Evolutionary conservation across 371 early-diverging fungal genomes (phyloP), one percentile per base, ranked within the genome.

Genomic region (Catenaria anguillulae): DNA sequence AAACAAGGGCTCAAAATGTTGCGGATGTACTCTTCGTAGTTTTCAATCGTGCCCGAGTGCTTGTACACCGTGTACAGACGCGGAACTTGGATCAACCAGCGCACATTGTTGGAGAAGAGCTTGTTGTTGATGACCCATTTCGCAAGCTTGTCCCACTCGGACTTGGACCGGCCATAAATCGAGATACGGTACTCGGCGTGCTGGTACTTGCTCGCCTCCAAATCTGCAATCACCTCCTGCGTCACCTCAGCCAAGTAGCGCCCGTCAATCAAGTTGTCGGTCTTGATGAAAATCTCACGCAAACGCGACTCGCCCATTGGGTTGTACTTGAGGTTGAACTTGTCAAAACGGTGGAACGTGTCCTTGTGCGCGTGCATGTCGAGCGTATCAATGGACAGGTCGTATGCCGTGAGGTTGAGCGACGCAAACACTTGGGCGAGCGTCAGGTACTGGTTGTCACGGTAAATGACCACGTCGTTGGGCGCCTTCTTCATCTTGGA

Each of bases 31-130:
- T 93, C 87, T 56, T 82, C 87, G 76, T 93, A 98, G 67, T 75
- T 84, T 0, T 79, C 61, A 45, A 93, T 77, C 15, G 73, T 63
- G 34, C 79, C 78, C 45, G 79, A 76, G 0, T 76, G 72, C 73
- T 86, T 90, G 79, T 93, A 96, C 36, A 94, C 78, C 66, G 83
- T 84, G 77, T 96, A 98, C 42, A 98, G 80, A 43, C 99, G 84
- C 40, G 99, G 99, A 0, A 95, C 74, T 71, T 98, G 99, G 60
- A 97, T 83, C 63, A 97, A 73, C 99, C 99, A 98, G 55, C 95
- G 85, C 17, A 97, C 92, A 68, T 95, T 94, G 64, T 80, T 77
- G 10, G 89, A 90, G 63, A 94, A 80, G 24, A 98, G 73, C 68
- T 89, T 87, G 80, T 95, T 87, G 62, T 90, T 76, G n/a, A 93